These are phyloP conservation scores for Fusarium sp. DNA, from an alignment of 2,329 filamentous ascomycete species.

Conservation along the genomic window DNA sequence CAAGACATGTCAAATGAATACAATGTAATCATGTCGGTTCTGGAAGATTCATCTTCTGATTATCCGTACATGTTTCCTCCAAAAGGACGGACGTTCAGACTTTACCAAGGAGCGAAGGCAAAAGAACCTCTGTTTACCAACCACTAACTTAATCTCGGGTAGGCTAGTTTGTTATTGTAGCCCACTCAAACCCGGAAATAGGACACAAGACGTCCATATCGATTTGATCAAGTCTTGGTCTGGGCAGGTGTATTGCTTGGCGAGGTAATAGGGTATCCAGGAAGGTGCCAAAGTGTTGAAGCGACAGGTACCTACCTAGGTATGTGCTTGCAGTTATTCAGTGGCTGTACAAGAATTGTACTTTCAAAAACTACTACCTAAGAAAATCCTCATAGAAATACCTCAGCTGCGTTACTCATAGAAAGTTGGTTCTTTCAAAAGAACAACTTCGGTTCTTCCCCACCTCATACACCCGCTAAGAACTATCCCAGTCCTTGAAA, in stretches of 20 bases:
- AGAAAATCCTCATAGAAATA: background rate
- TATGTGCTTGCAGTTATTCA: background rate
- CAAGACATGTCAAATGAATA: slow-evolving; percentile 4
- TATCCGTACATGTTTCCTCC: background rate
- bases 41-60: slow-evolving; percentile 17
- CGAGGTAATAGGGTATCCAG: background rate
- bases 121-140: slow-evolving; percentile 25
- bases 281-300: background rate
- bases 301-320: background rate
- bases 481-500: slow-evolving; percentile 30
- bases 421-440: slow-evolving; percentile 2
- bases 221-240: slow-evolving; percentile 1
- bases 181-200: slow-evolving; percentile 35
- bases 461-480: slow-evolving; percentile 19
- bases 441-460: slow-evolving; percentile 7
- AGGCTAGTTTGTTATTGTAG: slow-evolving; percentile 8
- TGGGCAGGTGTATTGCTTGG: slow-evolving; percentile 5
- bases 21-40: slow-evolving; percentile 15
- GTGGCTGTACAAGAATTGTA: background rate
- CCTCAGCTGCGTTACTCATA: background rate
- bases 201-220: slow-evolving; percentile 5
- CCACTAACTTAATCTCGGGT: slow-evolving; percentile 33
- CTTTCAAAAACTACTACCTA: background rate
- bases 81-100: background rate
- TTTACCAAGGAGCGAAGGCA: slow-evolving; percentile 6